Percentiles rank a stretch among this genome's conserved stretches.
These are phyloP conservation scores for Rhodotorula kratochvilovae DNA, from an alignment of 768 basidiomycete genomes.

Conservation along the genomic window DNA sequence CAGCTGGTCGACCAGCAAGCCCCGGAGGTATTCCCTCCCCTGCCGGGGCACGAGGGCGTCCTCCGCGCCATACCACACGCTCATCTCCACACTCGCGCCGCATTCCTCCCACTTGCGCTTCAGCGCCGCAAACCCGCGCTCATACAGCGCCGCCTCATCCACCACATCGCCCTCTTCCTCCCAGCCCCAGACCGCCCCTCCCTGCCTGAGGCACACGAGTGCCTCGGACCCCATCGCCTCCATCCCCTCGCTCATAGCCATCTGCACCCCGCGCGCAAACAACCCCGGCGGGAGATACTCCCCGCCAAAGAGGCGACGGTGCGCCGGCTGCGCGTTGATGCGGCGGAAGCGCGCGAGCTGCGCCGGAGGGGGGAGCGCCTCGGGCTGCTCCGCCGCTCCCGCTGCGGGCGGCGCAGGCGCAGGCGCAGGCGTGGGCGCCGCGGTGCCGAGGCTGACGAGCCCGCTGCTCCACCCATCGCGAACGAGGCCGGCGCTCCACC, in stretches of 20 bases:
- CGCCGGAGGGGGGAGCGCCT: not conserved
- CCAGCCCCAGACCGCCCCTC: conserved; percentile 21
- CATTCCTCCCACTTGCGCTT: not conserved
- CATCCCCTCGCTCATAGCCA: conserved; percentile 4
- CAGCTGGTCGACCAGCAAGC: conserved; percentile 14
- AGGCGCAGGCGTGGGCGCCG: not conserved
- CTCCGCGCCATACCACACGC: conserved; percentile 1
- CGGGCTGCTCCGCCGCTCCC: not conserved
- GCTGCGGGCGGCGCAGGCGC: not conserved
- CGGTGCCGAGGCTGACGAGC: not conserved
- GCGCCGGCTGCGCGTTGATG: not conserved
- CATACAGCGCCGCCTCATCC: conserved; percentile 1
- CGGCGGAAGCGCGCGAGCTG: conserved; percentile 3
- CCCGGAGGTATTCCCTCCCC: conserved; percentile 11
- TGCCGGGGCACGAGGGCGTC: conserved; percentile 22
- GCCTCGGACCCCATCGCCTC: conserved; percentile 28
- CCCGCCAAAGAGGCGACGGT: conserved; percentile 14
- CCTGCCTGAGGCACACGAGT: conserved; percentile 16
- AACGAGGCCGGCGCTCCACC: conserved; percentile 1
- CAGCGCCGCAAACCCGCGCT: conserved; percentile 12
- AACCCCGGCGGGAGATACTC: not conserved
- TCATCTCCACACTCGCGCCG: not conserved
- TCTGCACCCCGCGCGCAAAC: conserved; percentile 2
- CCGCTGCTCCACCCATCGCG: not conserved
- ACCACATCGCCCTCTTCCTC: not conserved